A percentile compares a stretch with the other conserved stretches of the same genome.
phyloP scores from a whole-genome alignment of 2,329 filamentous ascomycete genomes.

The Arthrinium puccinioides region DNA sequence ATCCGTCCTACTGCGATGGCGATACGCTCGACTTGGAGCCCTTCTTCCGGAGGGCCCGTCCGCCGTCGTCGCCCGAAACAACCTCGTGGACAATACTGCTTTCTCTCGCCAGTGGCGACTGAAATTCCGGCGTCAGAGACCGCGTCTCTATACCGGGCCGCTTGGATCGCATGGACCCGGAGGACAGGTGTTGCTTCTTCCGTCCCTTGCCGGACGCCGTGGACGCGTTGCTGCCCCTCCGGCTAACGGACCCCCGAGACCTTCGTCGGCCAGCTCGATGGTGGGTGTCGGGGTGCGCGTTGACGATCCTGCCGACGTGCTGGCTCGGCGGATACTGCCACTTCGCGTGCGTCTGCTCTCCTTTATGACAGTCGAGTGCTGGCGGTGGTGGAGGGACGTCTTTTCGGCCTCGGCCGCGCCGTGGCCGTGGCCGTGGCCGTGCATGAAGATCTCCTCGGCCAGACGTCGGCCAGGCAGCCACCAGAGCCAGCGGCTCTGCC shows the following conservation, averaged over 20 bases:
- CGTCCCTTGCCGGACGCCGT: conserved; percentile 41
- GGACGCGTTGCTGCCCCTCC: conserved; percentile 41
- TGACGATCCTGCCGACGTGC: conserved; percentile 39
- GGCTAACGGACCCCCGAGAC: conserved; percentile 21
- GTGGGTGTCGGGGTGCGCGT: conserved; percentile 39
- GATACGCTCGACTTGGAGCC: conserved; percentile 5
- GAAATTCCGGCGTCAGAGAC: conserved; percentile 46
- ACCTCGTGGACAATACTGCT: conserved; percentile 27
- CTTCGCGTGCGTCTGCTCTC: conserved; percentile 43
- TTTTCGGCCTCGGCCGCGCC: conserved; percentile 24
- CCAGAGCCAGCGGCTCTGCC: conserved; percentile 72
- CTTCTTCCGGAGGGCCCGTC: conserved; percentile 5
- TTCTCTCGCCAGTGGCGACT: conserved; percentile 45
- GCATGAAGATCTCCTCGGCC: conserved; percentile 18
- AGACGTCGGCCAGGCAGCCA: conserved; percentile 67
- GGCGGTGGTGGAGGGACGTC: conserved; percentile 24
- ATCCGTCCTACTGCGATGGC: background rate
- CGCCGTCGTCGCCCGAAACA: background rate
- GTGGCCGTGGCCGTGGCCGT: conserved; percentile 1
- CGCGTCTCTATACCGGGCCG: conserved; percentile 39
- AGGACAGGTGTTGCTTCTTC: conserved; percentile 38
- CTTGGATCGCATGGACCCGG: conserved; percentile 29
- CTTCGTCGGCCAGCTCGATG: conserved; percentile 30
- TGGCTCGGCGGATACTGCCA: conserved; percentile 44
- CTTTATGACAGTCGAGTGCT: conserved; percentile 34